Conservation (phyloP, 768 basidiomycete genomes). For the Amanita pseudoporphyria region DNA sequence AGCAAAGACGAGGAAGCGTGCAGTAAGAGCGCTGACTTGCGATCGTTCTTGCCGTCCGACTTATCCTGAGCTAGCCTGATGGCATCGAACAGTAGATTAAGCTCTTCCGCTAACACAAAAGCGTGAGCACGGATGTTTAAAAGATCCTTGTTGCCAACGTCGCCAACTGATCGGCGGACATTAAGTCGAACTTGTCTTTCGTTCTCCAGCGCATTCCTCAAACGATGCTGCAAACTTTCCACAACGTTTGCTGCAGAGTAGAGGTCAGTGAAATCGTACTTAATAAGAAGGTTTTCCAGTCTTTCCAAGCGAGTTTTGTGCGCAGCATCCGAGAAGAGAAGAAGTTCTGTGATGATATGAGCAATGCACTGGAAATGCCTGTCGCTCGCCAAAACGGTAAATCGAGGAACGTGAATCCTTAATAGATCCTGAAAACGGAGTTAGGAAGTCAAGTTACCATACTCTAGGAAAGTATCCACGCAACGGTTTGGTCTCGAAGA, state of each 20-base stretch:
- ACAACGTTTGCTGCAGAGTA: conserved; percentile 62
- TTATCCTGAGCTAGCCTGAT: conserved; percentile 79
- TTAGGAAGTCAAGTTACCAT: background rate
- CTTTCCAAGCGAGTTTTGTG: conserved; percentile 71
- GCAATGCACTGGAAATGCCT: conserved; percentile 80
- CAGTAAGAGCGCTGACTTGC: conserved; percentile 72
- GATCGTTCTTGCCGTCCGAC: conserved; percentile 51
- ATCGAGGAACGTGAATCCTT: conserved; percentile 71
- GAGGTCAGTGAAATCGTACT: conserved; percentile 82
- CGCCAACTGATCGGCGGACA: conserved; percentile 27
- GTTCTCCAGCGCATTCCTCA: conserved; percentile 55
- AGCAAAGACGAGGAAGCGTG: conserved; percentile 80
- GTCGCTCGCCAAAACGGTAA: conserved; percentile 79
- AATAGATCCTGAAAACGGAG: conserved; percentile 57
- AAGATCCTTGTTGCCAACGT: conserved; percentile 43
- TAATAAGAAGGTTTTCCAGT: conserved; percentile 74
- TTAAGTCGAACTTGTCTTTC: conserved; percentile 30
- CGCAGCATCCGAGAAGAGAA: conserved; percentile 84
- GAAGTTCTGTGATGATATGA: conserved; percentile 74
- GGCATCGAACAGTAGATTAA: conserved; percentile 79
- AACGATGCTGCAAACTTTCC: conserved; percentile 58
- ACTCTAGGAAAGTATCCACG: background rate
- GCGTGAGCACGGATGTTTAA: conserved; percentile 67
- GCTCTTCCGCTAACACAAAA: conserved; percentile 63
- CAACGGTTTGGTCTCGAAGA: conserved; percentile 26